Percentiles rank a stretch among this genome's conserved stretches.
phyloP scores from a whole-genome alignment of 2,329 filamentous ascomycete genomes.

The Colletotrichum nymphaeae region DNA sequence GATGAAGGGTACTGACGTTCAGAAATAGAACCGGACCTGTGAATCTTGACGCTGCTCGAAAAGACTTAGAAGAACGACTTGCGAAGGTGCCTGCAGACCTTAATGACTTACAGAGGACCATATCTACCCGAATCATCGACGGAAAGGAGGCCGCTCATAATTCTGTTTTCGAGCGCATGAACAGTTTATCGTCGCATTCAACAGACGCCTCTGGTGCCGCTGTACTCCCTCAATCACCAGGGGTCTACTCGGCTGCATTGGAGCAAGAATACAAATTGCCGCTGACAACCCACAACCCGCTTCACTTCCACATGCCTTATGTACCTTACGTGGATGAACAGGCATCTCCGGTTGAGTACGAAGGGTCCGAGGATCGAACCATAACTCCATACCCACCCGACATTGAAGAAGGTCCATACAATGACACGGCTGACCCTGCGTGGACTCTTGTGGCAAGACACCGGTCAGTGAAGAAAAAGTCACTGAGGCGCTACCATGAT shows the following conservation, averaged over 20 bases:
- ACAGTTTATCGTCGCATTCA: constrained; percentile 58
- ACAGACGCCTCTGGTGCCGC: constrained; percentile 46
- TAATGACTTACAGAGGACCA: constrained; percentile 53
- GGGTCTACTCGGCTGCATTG: constrained; percentile 38
- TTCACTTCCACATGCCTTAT: constrained; percentile 52
- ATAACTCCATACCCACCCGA: constrained; percentile 41
- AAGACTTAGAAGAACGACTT: constrained; percentile 49
- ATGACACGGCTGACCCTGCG: constrained; percentile 34
- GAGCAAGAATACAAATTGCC: constrained; percentile 46
- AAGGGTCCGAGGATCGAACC: constrained; percentile 40
- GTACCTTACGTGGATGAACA: constrained; percentile 38
- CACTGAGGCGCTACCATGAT: constrained; percentile 55
- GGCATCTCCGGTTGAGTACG: constrained; percentile 8
- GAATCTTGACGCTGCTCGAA: constrained; percentile 43
- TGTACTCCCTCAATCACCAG: constrained; percentile 41
- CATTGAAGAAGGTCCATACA: neutral
- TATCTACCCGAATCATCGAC: constrained; percentile 51
- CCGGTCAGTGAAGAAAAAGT: constrained; percentile 52
- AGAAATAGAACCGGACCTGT: constrained; percentile 41
- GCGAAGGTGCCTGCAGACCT: constrained; percentile 54
- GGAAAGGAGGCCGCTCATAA: constrained; percentile 48
- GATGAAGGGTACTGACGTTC: neutral
- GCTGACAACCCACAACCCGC: constrained; percentile 45
- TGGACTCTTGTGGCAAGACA: constrained; percentile 48
- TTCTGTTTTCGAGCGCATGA: constrained; percentile 64